Conservation (phyloP, 2,329 filamentous ascomycete species). For the Coniella lustricola region DNA sequence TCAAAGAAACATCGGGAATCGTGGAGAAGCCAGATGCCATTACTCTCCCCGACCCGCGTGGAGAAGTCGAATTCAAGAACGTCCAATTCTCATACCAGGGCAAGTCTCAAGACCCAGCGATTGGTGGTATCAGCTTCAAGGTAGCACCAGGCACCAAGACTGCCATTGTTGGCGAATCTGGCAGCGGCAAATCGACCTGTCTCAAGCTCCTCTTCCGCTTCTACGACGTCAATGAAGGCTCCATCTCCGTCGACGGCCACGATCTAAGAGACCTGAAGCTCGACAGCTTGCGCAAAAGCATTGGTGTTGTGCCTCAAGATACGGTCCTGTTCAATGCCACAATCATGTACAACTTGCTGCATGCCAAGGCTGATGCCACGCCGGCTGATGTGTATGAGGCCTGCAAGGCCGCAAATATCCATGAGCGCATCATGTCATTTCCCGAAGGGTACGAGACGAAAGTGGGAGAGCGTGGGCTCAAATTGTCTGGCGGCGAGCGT, state of each 20-base stretch:
- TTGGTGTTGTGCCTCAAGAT: conserved; percentile 93
- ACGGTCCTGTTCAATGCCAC: conserved; percentile 91
- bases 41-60: conserved; percentile 25
- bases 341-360: conserved; percentile 89
- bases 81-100: conserved; percentile 38
- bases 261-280: conserved; percentile 79
- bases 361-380: conserved; percentile 74
- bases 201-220: conserved; percentile 44
- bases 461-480: conserved; percentile 82
- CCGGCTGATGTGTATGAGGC: conserved; percentile 77
- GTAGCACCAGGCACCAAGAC: conserved; percentile 38
- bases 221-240: conserved; percentile 40
- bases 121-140: conserved; percentile 34
- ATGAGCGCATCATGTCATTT: conserved; percentile 85
- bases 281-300: conserved; percentile 74
- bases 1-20: conserved; percentile 37
- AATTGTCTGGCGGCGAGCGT: conserved; percentile 85
- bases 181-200: conserved; percentile 42
- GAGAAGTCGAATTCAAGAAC: conserved; percentile 34
- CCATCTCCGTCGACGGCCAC: conserved; percentile 38
- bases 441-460: conserved; percentile 84
- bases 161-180: conserved; percentile 39
- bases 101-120: conserved; percentile 28
- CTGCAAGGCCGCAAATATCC: conserved; percentile 81
- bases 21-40: conserved; percentile 34